These are phyloP conservation scores for Ganoderma resinaceum DNA, from an alignment of 1,284 basidiomycete genomes.

Conservation along the genomic window DNA sequence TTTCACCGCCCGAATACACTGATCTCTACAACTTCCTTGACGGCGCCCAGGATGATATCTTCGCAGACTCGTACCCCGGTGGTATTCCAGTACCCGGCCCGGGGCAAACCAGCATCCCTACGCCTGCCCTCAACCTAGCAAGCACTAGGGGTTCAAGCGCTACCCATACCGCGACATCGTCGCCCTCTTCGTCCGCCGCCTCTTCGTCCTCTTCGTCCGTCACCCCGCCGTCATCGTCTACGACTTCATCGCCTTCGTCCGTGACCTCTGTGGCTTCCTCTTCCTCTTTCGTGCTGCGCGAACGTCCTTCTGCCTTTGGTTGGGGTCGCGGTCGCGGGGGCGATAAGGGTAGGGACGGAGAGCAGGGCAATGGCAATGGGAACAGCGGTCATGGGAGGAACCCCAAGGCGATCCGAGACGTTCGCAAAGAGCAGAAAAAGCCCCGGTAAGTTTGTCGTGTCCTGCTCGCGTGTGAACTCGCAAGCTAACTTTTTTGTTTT, in stretches of 20 bases:
- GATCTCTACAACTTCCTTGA: conserved; percentile 66
- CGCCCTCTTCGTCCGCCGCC: conserved; percentile 2
- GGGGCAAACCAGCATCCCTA: conserved; percentile 31
- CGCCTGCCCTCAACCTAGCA: conserved; percentile 14
- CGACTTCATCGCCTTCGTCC: background rate
- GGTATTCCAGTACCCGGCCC: conserved; percentile 35
- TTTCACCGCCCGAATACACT: conserved; percentile 64
- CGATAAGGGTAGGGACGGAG: background rate
- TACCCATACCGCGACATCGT: background rate
- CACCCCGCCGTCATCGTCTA: background rate
- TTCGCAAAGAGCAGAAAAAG: background rate
- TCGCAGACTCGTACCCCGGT: conserved; percentile 50
- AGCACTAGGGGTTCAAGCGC: conserved; percentile 1
- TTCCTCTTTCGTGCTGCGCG: background rate
- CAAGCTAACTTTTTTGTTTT: background rate
- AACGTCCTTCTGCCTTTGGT: background rate
- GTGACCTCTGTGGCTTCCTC: conserved; percentile 4
- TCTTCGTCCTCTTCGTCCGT: background rate
- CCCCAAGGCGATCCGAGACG: background rate
- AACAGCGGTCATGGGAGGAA: background rate
- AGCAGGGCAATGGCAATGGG: background rate
- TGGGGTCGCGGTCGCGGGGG: background rate
- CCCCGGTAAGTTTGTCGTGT: background rate
- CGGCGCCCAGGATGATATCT: conserved; percentile 72
- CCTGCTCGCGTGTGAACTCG: too few relatives aligned